Evolutionary conservation across 768 basidiomycete genomes (phyloP), one percentile per base, ranked within the genome.

Genomic region (Auriscalpium vulgare): DNA sequence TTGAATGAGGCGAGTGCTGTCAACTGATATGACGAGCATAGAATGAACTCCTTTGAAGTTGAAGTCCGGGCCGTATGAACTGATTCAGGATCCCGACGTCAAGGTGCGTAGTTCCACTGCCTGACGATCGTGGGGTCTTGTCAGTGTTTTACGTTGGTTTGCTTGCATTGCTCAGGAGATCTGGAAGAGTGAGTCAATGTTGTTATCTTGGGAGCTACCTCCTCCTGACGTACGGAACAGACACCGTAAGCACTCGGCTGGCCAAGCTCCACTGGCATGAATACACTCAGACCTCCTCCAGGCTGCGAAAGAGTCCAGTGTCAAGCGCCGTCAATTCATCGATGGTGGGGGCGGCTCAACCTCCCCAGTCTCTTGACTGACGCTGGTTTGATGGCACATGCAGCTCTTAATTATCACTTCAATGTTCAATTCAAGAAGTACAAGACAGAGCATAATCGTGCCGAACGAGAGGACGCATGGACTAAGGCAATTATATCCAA

Each of bases 1-100:
- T 23, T 59, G n/a, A 59, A 56, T 14, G 58, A 59, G 50, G 50
- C 36, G 21, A 37, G 17, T 17, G 29, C 16, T 3, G 16, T 51
- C 50, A 16, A 14, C 11, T 14, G 10, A 7, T 16, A 11, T 36
- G 19, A 35, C n/a, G 16, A 10, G n/a, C 29, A 13, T 51, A 37
- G 37, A 14, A 2, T 36, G 50, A 51, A n/a, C 13, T 19, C 47
- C n/a, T 16, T 49, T 21, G 34, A 35, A 51, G 55, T 44, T 59
- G 38, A 56, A 45, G 40, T 56, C 54, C 8, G 58, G 58, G n/a
- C 58, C 58, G 16, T 51, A 59, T 40, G 58, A 56, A 50, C 58
- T 50, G 21, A 51, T 59, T 36, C 36, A 10, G 17, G 55, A 59
- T 29, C 34, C 55, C 46, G 58, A 59, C 16, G 45, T 59, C 50